These are phyloP conservation scores for Peronospora farinosa DNA, from an alignment of 352 stramenopile species.

Conservation along the genomic window DNA sequence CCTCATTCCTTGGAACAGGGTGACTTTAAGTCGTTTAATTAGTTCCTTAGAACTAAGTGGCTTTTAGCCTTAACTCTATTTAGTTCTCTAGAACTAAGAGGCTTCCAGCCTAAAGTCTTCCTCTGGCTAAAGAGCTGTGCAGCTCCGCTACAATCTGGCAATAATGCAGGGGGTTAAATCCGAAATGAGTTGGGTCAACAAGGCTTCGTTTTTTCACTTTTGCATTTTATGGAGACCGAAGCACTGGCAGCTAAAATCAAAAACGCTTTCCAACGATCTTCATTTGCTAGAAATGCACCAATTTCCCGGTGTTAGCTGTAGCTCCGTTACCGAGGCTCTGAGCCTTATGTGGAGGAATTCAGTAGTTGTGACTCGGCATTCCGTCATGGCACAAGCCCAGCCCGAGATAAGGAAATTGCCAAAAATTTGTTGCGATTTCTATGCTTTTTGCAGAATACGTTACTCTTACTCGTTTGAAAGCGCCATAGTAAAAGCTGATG, in stretches of 20 bases:
- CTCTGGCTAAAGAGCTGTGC: no score
- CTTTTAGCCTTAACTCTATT: no score
- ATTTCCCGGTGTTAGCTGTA: conserved; percentile 36
- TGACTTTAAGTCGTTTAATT: no score
- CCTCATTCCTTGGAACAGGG: no score
- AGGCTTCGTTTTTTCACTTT: conserved; percentile 1
- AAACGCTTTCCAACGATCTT: conserved; percentile 14
- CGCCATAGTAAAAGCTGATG: conserved; percentile 5
- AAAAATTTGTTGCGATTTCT: conserved; percentile 54
- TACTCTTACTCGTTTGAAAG: conserved; percentile 38
- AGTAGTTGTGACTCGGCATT: not conserved
- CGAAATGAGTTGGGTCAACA: not conserved
- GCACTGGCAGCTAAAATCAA: conserved; percentile 25
- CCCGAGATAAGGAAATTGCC: conserved; percentile 21
- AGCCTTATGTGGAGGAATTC: conserved; percentile 27
- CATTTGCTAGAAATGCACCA: conserved; percentile 18
- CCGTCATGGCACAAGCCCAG: conserved; percentile 5
- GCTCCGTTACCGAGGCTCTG: conserved; percentile 24
- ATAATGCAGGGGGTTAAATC: not conserved
- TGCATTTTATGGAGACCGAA: conserved; percentile 29
- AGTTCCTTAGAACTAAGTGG: no score
- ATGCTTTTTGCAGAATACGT: conserved; percentile 35
- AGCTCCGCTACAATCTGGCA: no score
- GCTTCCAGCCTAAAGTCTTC: no score
- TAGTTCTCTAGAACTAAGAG: no score